phyloP scores from a whole-genome alignment of 1,284 basidiomycete species.

The Microbotryum lychnidis-dioicae region DNA sequence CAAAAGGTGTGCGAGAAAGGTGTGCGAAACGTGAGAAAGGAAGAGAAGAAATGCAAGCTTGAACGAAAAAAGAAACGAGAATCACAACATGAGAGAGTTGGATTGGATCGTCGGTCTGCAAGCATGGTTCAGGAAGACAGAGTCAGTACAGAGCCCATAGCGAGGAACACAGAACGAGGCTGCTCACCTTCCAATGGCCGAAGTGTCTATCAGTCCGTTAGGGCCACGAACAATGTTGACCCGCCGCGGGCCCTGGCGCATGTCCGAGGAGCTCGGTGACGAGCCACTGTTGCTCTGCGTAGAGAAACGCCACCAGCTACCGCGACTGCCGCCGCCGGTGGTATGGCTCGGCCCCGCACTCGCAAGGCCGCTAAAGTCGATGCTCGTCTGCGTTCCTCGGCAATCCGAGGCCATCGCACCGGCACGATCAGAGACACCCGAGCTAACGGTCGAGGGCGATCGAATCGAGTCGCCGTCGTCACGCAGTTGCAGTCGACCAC shows the following conservation, averaged over 20 bases:
- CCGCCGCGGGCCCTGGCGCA: slow-evolving; percentile 15
- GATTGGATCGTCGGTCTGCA: slow-evolving; percentile 23
- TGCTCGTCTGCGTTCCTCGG: not conserved
- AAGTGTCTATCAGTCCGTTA: slow-evolving; percentile 14
- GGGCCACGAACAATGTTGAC: slow-evolving; percentile 16
- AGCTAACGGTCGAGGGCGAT: slow-evolving; percentile 19
- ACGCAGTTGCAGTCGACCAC: not conserved
- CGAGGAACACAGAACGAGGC: not conserved
- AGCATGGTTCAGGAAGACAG: not conserved
- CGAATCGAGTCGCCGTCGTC: slow-evolving; percentile 14
- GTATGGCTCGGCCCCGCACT: not conserved
- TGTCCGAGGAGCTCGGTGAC: not conserved
- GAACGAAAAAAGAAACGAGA: not conserved
- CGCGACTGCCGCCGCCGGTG: not conserved
- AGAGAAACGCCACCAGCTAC: not conserved
- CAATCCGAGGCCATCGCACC: not conserved
- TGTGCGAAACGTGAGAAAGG: too few relatives aligned
- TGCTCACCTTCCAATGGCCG: slow-evolving; percentile 22
- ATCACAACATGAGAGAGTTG: slow-evolving; percentile 30
- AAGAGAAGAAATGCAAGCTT: too few relatives aligned
- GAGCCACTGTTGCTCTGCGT: not conserved
- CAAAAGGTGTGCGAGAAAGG: too few relatives aligned
- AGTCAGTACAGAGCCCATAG: not conserved
- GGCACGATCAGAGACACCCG: slow-evolving; percentile 2
- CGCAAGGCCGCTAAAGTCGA: slow-evolving; percentile 5